Evolutionary conservation across 2,329 filamentous ascomycete species (phyloP), one percentile per base, ranked within the genome.

Genomic region (Clarireedia monteithiana): DNA sequence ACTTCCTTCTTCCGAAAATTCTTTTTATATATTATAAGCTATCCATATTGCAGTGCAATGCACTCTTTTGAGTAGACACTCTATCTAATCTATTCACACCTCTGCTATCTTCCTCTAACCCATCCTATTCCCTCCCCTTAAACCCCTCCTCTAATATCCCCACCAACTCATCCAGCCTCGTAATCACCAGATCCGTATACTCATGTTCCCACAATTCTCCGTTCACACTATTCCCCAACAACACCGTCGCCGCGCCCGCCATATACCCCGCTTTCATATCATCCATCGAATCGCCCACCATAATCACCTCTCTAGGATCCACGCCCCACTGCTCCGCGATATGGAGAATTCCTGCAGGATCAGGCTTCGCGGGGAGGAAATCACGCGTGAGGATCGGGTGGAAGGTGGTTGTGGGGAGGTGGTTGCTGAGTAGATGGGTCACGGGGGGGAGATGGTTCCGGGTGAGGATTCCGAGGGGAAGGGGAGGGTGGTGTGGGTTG

Each of bases 361-460:
- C 82, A 0, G 92, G 92, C 72, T 97, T 96, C 6, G 91, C 88
- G 39, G 82, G 91, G 46, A 75, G 60, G 72, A 91, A 94, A 56
- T 91, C 90, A 10, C 92, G 80, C 6, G 91, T 96, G 40, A 96
- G 77, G 62, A 96, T 84, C 5, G 91, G 92, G 20, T 78, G 70
- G 69, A 96, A 95, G 42, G 77, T 72, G 57, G 84, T 81, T 2
- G 74, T 77, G 1, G 80, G 75, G 7, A 96, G 77, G 70, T 94
- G 94, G 49, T 84, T 94, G 51, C 74, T 73, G 3, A 96, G 77
- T 3, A 95, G 78, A 70, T 91, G 85, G 48, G 78, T 73, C 1
- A 94, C 89, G 5, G 89, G 89, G 6, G 81, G 75, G 65, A 92
- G 89, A 67, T 96, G 97, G 74, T 99, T 97, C 67, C 94, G 81